Percentiles rank a stretch among this genome's conserved stretches.
These are phyloP conservation scores for Beta macrorhiza DNA, from an alignment of 179 eudicot genomes.

Conservation along the genomic window DNA sequence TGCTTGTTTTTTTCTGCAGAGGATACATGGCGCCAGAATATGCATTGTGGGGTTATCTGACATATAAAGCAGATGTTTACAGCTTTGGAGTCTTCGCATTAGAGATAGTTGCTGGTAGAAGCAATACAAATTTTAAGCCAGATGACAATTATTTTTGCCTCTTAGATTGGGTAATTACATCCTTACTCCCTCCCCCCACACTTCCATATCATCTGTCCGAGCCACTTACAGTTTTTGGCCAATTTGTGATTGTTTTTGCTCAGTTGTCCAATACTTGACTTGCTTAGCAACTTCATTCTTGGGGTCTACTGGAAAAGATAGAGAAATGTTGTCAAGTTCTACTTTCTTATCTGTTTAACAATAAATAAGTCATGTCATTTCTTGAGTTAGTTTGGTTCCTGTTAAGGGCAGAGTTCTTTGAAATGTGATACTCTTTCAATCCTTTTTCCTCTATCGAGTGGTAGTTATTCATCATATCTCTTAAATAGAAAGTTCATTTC, in stretches of 20 bases:
- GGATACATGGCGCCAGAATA: conserved; percentile 60
- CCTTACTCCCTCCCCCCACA: too few relatives aligned
- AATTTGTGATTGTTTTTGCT: not conserved
- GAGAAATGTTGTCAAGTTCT: not conserved
- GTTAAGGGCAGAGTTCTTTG: too few relatives aligned
- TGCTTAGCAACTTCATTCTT: not conserved
- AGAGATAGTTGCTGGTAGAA: conserved; percentile 44
- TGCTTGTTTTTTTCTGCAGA: conserved; percentile 28
- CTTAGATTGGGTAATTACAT: conserved; percentile 40
- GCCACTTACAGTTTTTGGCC: too few relatives aligned
- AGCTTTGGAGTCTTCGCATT: conserved; percentile 49
- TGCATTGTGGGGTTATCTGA: conserved; percentile 50
- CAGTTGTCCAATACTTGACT: not conserved
- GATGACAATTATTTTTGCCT: conserved; percentile 45
- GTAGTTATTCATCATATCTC: too few relatives aligned
- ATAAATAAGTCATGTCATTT: not conserved
- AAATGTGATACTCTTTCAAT: too few relatives aligned
- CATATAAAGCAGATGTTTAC: conserved; percentile 50
- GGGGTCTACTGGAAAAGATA: not conserved
- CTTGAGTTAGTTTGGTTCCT: not conserved
- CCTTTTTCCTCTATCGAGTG: too few relatives aligned
- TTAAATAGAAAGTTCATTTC: too few relatives aligned
- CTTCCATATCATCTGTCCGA: too few relatives aligned
- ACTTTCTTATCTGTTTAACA: not conserved
- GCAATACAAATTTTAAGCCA: conserved; percentile 41